Percentiles rank a stretch among this genome's conserved stretches.
Conservation (phyloP, 2,329 filamentous ascomycete species). For the Chlorencoelia australis region DNA sequence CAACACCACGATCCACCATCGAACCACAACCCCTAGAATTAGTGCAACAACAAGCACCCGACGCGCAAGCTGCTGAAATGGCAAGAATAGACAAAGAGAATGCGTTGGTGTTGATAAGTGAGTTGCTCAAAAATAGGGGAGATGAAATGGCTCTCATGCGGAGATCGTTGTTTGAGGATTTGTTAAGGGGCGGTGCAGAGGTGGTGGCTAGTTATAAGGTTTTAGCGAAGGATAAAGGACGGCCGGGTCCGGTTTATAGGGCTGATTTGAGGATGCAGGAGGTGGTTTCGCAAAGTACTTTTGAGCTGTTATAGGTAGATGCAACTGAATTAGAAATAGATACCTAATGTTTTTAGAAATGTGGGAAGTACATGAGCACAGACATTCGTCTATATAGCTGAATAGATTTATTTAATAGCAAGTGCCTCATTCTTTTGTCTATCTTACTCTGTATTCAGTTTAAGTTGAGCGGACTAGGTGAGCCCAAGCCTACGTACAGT, state of each 20-base stretch:
- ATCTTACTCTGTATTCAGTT: too few species aligned
- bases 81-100: constrained; percentile 49
- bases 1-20: background rate
- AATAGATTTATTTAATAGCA: too few species aligned
- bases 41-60: too few species aligned
- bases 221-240: background rate
- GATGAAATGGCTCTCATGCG: constrained; percentile 32
- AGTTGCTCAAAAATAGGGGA: constrained; percentile 39
- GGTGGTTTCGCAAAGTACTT: background rate
- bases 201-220: constrained; percentile 20
- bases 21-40: constrained; percentile 10
- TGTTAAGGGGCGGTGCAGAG: constrained; percentile 40
- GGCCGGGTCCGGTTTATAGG: background rate
- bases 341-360: too few species aligned
- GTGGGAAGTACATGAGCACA: too few species aligned
- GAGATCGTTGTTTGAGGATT: constrained; percentile 34
- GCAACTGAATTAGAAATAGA: too few species aligned
- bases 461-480: too few species aligned
- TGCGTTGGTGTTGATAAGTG: constrained; percentile 46
- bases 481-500: too few species aligned
- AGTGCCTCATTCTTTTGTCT: too few species aligned
- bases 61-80: constrained; percentile 32
- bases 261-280: background rate
- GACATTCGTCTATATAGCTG: too few species aligned
- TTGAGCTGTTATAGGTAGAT: background rate